Base-by-base conservation (phyloP, 2,329 filamentous ascomycete species). In the Monilinia fructicola region DNA sequence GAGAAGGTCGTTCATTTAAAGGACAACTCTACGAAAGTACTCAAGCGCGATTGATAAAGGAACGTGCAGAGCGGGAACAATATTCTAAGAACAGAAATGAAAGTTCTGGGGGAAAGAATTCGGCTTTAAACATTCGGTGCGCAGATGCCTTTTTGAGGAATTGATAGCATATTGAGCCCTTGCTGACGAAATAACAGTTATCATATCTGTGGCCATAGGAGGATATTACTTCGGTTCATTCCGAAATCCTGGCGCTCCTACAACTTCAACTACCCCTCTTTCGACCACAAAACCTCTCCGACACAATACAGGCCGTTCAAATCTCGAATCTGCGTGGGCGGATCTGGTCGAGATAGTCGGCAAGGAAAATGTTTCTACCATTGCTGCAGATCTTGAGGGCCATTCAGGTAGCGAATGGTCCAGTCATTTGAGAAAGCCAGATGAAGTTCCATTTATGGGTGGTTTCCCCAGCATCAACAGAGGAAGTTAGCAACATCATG, bases 401-500 rank as follows among this genome's bases (percentile, higher is more conserved):
- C 88, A 90, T 75, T 78, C 86, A 46, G 82, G 82, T 40, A 88
- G 86, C 31, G 82, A 84, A 54, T 90, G 87, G 87, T 89, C 86
- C 54, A 83, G 85, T 40, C 85, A 89, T 76, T 79, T 79, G 56
- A 78, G 80, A 58, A 78, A 78, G 40, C 77, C 80, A 18, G 75
- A 80, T 2, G 80, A 87, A 67, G 79, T 81, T 54, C 83, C 86
- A 16, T 90, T 90, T 75, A 84, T 92, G 76, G 76, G 82, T 97
- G 62, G 84, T 96, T 52, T 94, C 88, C 75, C 93, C 93, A 0
- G 81, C 79, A 54, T 87, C 83, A 46, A 97, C 93, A 0, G 89
- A 93, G 70, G 89, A 97, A 73, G 92, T 96, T 11, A 90, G 90
- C n/a, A 81, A 84, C 69, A 86, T 97, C 68, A 94, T 96, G 89